Conservation (phyloP, 495 filamentous ascomycete genomes). For the Xylaria palmicola region DNA sequence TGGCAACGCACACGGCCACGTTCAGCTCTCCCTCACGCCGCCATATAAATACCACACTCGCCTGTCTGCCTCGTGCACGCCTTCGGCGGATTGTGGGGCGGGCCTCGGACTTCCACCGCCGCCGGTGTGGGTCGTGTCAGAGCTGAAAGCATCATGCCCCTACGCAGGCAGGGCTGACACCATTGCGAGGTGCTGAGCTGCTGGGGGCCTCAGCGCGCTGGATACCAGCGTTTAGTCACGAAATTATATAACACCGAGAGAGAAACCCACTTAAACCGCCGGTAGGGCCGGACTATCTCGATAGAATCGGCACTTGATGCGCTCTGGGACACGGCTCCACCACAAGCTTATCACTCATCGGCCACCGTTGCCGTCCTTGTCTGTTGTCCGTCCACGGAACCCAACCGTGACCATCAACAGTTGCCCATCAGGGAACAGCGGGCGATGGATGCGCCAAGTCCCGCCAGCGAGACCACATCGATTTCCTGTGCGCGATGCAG, state of each 20-base stretch:
- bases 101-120: constrained; percentile 13
- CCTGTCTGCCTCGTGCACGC: neutral
- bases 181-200: neutral
- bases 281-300: neutral
- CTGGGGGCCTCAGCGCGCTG: no score
- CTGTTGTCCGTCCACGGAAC: neutral
- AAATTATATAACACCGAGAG: neutral
- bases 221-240: neutral
- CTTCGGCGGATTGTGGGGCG: neutral
- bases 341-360: neutral
- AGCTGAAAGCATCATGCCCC: neutral
- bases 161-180: neutral
- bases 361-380: neutral
- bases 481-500: constrained; percentile 14
- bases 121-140: constrained; percentile 4
- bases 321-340: neutral
- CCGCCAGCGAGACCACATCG: constrained; percentile 3
- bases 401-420: neutral
- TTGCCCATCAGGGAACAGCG: neutral
- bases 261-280: neutral
- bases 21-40: neutral
- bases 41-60: no score
- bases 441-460: neutral
- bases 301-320: neutral
- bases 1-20: neutral